Percentiles rank a stretch among this genome's conserved stretches.
phyloP scores from a whole-genome alignment of 2,329 filamentous ascomycete genomes.

The Fusarium sp. region DNA sequence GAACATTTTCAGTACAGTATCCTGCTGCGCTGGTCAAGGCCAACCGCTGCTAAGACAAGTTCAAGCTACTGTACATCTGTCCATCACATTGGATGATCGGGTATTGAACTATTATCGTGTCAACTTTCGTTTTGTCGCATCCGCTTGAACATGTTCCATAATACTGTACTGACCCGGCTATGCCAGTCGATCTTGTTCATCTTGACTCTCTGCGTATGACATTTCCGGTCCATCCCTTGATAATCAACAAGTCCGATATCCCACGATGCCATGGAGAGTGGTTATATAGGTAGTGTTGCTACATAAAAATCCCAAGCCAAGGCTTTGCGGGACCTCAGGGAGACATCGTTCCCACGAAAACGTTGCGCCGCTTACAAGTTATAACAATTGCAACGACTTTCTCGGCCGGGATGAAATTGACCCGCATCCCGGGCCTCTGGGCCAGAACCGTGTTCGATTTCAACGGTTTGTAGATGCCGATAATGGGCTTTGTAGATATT shows the following conservation, averaged over 20 bases:
- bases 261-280: constrained; percentile 26
- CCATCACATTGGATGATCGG: constrained; percentile 19
- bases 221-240: background rate
- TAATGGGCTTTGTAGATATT: constrained; percentile 4
- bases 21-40: constrained; percentile 6
- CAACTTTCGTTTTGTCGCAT: constrained; percentile 17
- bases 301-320: constrained; percentile 28
- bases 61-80: constrained; percentile 9
- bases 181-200: constrained; percentile 9
- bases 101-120: constrained; percentile 6
- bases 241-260: constrained; percentile 4
- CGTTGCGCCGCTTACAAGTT: constrained; percentile 17
- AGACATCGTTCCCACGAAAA: constrained; percentile 35
- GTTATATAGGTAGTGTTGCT: constrained; percentile 38
- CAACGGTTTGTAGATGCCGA: constrained; percentile 14
- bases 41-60: constrained; percentile 35
- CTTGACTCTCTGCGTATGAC: background rate
- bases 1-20: constrained; percentile 23
- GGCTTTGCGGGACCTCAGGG: constrained; percentile 25
- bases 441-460: background rate
- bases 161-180: constrained; percentile 13
- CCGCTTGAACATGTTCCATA: constrained; percentile 10
- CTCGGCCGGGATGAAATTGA: background rate
- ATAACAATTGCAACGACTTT: constrained; percentile 12
- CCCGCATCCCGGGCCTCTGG: background rate